phyloP scores from a whole-genome alignment of 352 stramenopile genomes.

The Ophiocytium majus region DNA sequence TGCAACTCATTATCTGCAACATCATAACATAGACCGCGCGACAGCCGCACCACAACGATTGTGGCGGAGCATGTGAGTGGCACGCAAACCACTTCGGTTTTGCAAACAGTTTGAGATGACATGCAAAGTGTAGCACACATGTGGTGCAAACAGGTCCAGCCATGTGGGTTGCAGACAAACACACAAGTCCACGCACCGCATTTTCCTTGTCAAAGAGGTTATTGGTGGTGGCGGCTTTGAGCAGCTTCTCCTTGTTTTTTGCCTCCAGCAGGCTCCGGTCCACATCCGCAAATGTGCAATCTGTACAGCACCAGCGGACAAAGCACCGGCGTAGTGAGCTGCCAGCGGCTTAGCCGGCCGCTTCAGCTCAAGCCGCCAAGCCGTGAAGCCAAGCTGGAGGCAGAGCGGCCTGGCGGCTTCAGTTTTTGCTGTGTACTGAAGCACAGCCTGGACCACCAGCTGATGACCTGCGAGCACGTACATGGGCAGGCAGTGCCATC shows the following conservation, averaged over 20 bases:
- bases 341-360: too few relatives aligned
- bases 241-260: slow-evolving; percentile 23
- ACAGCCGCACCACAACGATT: neutral
- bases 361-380: too few relatives aligned
- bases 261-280: slow-evolving; percentile 5
- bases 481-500: too few relatives aligned
- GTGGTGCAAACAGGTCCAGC: neutral
- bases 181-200: neutral
- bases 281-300: slow-evolving; percentile 20
- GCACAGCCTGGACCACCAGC: too few relatives aligned
- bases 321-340: too few relatives aligned
- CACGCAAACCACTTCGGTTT: neutral
- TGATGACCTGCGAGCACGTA: too few relatives aligned
- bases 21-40: neutral
- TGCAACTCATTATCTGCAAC: slow-evolving; percentile 24
- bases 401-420: too few relatives aligned
- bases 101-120: neutral
- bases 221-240: slow-evolving; percentile 20
- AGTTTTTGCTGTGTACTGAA: too few relatives aligned
- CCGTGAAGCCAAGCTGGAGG: too few relatives aligned
- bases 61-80: neutral
- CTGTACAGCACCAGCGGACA: neutral
- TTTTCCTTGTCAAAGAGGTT: slow-evolving; percentile 20
- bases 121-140: neutral
- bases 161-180: neutral